phyloP scores from a whole-genome alignment of 805 yeast genomes.

The Kodamaea sagamina region DNA sequence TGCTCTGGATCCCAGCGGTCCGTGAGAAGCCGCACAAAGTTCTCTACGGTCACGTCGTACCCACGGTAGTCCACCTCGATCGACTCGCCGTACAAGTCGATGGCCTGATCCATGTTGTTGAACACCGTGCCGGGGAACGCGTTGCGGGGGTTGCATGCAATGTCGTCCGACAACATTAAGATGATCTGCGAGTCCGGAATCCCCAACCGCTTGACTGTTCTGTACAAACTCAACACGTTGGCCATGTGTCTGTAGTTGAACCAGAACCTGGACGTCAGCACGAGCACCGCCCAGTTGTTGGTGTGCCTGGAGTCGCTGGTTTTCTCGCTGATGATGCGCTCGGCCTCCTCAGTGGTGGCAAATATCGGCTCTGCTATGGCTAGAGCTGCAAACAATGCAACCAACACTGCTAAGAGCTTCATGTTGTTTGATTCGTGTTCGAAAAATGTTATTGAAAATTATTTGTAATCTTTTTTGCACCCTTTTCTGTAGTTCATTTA shows the following conservation, averaged over 20 bases:
- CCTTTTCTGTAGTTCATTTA: no score
- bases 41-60: constrained; percentile 97
- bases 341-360: constrained; percentile 23
- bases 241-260: constrained; percentile 98
- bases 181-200: constrained; percentile 98
- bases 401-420: constrained; percentile 1
- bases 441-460: no score
- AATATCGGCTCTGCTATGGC: constrained; percentile 14
- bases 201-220: constrained; percentile 94
- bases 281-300: constrained; percentile 82
- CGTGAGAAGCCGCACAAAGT: constrained; percentile 86
- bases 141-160: constrained; percentile 95
- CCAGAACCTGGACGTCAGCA: constrained; percentile 97
- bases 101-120: constrained; percentile 87
- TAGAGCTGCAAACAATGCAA: constrained; percentile 10
- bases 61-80: constrained; percentile 97
- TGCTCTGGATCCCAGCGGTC: constrained; percentile 96
- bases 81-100: constrained; percentile 91
- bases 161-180: constrained; percentile 93
- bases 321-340: constrained; percentile 19
- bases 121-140: constrained; percentile 95
- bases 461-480: constrained; percentile 4
- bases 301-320: constrained; percentile 51
- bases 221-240: constrained; percentile 87
- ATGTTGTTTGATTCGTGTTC: constrained; percentile 4